Evolutionary conservation across 2,329 filamentous ascomycete species (phyloP).

Genomic region (Xylariales sp.): DNA sequence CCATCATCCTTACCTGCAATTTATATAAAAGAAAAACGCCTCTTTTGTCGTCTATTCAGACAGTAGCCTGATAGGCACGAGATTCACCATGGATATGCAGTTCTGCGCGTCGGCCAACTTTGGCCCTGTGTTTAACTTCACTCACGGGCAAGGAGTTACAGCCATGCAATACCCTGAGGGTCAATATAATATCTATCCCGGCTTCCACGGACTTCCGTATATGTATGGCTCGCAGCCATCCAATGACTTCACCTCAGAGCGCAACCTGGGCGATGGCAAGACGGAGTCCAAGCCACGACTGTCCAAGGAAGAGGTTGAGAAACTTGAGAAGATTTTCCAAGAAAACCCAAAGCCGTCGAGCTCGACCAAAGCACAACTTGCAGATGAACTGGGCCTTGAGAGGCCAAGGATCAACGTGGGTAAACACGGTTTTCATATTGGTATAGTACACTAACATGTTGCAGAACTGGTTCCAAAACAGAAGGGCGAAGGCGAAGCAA

Average conservation of each 20-base stretch:
- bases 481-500: slow-evolving; percentile 61
- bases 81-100: slow-evolving; percentile 24
- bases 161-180: slow-evolving; percentile 21
- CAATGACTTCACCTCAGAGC: slow-evolving; percentile 18
- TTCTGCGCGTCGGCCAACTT: slow-evolving; percentile 19
- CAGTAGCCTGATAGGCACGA: too few relatives aligned
- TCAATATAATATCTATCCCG: slow-evolving; percentile 19
- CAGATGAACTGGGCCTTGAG: slow-evolving; percentile 59
- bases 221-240: slow-evolving; percentile 23
- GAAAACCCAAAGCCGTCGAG: slow-evolving; percentile 63
- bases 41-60: too few relatives aligned
- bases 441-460: too few relatives aligned
- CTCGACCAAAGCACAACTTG: slow-evolving; percentile 55
- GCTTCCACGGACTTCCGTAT: slow-evolving; percentile 20
- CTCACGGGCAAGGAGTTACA: slow-evolving; percentile 15
- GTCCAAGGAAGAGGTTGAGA: slow-evolving; percentile 72
- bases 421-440: too few relatives aligned
- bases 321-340: slow-evolving; percentile 57
- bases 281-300: slow-evolving; percentile 50
- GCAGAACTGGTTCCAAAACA: slow-evolving; percentile 68
- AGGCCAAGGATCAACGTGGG: slow-evolving; percentile 59
- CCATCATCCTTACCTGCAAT: neutral
- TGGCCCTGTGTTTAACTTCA: slow-evolving; percentile 19
- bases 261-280: slow-evolving; percentile 21
- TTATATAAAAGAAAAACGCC: neutral